Conservation (phyloP, 2,329 filamentous ascomycete genomes). For the Paecilomyces sp. region DNA sequence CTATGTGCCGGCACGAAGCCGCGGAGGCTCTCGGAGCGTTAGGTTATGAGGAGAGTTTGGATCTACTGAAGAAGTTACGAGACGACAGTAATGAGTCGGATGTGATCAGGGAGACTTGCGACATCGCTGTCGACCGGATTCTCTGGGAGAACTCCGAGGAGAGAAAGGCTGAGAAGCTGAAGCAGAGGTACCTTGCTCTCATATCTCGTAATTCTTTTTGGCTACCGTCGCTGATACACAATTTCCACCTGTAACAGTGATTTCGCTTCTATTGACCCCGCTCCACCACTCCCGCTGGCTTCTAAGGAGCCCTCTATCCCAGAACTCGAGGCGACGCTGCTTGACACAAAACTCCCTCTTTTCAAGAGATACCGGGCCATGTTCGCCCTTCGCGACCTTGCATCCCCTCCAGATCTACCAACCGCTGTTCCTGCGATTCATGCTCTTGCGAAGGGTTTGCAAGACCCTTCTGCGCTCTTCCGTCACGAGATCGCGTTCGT, state of each 20-base stretch:
- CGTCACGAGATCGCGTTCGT: slow-evolving; percentile 98
- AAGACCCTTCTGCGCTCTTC: slow-evolving; percentile 84
- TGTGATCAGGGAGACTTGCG: slow-evolving; percentile 89
- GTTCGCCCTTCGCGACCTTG: slow-evolving; percentile 93
- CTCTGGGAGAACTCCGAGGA: slow-evolving; percentile 80
- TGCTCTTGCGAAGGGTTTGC: slow-evolving; percentile 77
- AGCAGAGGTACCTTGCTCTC: slow-evolving; percentile 59
- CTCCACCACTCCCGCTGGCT: slow-evolving; percentile 74
- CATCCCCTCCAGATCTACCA: slow-evolving; percentile 83
- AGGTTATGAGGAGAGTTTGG: slow-evolving; percentile 66
- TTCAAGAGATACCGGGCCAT: slow-evolving; percentile 96
- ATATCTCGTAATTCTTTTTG: slow-evolving; percentile 4
- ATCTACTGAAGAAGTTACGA: slow-evolving; percentile 63
- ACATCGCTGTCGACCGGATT: slow-evolving; percentile 91
- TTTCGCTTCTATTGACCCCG: slow-evolving; percentile 92
- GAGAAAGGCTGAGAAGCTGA: slow-evolving; percentile 67
- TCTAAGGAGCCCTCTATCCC: slow-evolving; percentile 57
- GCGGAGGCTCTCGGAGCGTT: slow-evolving; percentile 90
- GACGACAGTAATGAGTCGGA: slow-evolving; percentile 70
- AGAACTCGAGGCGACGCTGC: slow-evolving; percentile 66
- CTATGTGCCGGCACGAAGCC: slow-evolving; percentile 94
- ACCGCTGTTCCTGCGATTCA: slow-evolving; percentile 83
- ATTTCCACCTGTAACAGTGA: slow-evolving; percentile 54
- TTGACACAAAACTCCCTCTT: slow-evolving; percentile 71
- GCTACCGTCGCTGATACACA: slow-evolving; percentile 12